Conservation (phyloP, 768 basidiomycete genomes). For the Phallus indusiatus region DNA sequence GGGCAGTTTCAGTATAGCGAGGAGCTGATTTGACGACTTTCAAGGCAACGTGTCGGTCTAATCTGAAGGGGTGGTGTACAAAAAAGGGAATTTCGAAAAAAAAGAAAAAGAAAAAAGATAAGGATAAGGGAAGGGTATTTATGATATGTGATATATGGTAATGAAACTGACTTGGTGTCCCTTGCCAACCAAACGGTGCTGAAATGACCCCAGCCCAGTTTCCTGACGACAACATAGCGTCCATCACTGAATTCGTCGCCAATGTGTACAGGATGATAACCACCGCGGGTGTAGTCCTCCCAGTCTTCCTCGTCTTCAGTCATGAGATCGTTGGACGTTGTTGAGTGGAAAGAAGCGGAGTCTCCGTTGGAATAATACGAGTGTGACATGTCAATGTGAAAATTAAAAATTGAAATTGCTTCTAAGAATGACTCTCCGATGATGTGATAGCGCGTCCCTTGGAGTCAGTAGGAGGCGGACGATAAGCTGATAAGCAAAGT, state of each 20-base stretch:
- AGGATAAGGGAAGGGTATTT: background rate
- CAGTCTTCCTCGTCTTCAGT: conserved; percentile 90
- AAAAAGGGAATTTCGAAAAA: conserved; percentile 10
- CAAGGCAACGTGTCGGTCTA: conserved; percentile 94
- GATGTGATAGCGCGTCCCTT: background rate
- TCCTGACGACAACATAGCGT: conserved; percentile 84
- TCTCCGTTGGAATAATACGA: conserved; percentile 1
- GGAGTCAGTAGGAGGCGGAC: background rate
- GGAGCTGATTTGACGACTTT: conserved; percentile 98
- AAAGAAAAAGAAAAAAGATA: too few species aligned
- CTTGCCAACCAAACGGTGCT: conserved; percentile 88
- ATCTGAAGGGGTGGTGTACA: conserved; percentile 41
- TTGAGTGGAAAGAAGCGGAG: conserved; percentile 7
- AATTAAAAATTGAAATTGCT: background rate
- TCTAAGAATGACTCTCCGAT: background rate
- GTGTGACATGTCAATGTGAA: background rate
- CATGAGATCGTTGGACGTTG: conserved; percentile 45
- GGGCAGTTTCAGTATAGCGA: conserved; percentile 93
- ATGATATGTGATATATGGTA: background rate
- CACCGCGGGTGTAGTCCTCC: conserved; percentile 72
- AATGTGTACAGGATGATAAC: conserved; percentile 90
- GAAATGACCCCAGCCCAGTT: conserved; percentile 94
- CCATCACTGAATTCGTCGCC: conserved; percentile 85
- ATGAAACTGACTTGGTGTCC: conserved; percentile 60
- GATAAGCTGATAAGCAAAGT: background rate